Conservation (phyloP, 2,329 filamentous ascomycete species). For the Teratosphaeria nubilosa region DNA sequence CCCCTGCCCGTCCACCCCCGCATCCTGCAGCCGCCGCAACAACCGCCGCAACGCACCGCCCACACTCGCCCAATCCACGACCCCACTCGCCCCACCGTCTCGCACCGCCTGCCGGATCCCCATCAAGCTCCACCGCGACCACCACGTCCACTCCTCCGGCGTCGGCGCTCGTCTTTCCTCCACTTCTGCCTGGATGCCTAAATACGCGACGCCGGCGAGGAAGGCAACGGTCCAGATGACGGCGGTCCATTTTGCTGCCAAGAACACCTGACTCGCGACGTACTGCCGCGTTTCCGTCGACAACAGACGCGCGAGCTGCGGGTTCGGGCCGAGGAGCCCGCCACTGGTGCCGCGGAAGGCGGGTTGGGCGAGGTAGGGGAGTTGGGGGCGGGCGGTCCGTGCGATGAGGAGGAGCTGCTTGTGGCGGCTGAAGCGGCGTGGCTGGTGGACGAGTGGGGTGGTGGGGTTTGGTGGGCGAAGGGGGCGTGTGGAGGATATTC, state of each 20-base stretch:
- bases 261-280: constrained; percentile 59
- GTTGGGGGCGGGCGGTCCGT: constrained; percentile 47
- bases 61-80: constrained; percentile 60
- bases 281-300: constrained; percentile 68
- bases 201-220: constrained; percentile 50
- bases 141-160: constrained; percentile 69
- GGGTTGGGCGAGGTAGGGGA: constrained; percentile 55
- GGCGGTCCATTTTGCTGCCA: constrained; percentile 58
- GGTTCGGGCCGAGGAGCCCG: constrained; percentile 11
- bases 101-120: constrained; percentile 43
- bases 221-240: constrained; percentile 55
- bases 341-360: constrained; percentile 18
- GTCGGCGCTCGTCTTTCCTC: constrained; percentile 70
- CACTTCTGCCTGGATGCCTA: constrained; percentile 61
- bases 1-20: constrained; percentile 55
- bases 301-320: constrained; percentile 53
- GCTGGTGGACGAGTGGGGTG: not conserved
- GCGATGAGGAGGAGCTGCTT: constrained; percentile 44
- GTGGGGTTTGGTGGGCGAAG: constrained; percentile 6
- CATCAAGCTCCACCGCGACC: constrained; percentile 58
- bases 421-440: constrained; percentile 50
- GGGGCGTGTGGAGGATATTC: constrained; percentile 5
- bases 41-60: constrained; percentile 51
- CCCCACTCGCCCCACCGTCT: constrained; percentile 46
- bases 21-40: constrained; percentile 59